Percentiles rank a stretch among this genome's conserved stretches.
Conservation (phyloP, 2,329 filamentous ascomycete genomes). For the Teratosphaeria gauchensis region DNA sequence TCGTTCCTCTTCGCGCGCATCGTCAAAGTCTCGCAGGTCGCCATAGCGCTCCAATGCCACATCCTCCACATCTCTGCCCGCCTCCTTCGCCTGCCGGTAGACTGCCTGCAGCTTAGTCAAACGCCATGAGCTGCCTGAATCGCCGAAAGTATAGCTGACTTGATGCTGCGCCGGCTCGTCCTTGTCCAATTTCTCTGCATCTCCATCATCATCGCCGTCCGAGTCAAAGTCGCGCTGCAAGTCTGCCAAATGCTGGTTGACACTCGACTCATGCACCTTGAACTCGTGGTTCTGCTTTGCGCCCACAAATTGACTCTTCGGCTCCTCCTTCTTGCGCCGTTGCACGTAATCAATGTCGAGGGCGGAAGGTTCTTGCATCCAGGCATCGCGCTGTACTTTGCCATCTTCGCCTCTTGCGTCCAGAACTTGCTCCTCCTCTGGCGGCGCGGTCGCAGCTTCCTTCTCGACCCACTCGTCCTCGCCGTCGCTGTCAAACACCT, state of each 20-base stretch:
- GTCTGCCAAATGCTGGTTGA: conserved; percentile 62
- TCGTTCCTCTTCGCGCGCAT: conserved; percentile 84
- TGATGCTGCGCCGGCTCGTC: conserved; percentile 49
- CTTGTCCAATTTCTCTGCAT: conserved; percentile 27
- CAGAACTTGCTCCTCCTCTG: conserved; percentile 32
- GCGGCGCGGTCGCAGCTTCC: conserved; percentile 31
- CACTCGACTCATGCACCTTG: conserved; percentile 67
- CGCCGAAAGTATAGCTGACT: conserved; percentile 78
- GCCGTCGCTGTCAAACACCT: conserved; percentile 31
- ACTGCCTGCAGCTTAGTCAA: conserved; percentile 91
- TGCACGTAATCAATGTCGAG: conserved; percentile 77
- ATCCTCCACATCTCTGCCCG: conserved; percentile 63
- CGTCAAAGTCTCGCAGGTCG: conserved; percentile 73
- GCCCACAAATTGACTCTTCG: conserved; percentile 36
- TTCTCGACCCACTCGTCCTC: conserved; percentile 36
- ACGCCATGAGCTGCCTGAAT: conserved; percentile 82
- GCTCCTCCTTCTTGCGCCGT: conserved; percentile 41
- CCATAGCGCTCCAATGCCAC: conserved; percentile 77
- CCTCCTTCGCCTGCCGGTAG: conserved; percentile 69
- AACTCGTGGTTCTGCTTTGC: conserved; percentile 54
- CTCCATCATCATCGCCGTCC: conserved; percentile 43
- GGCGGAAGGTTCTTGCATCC: conserved; percentile 85
- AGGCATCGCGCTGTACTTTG: conserved; percentile 63
- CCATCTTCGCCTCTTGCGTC: conserved; percentile 32
- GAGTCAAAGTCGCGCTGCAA: conserved; percentile 39